Evolutionary conservation across 1,284 basidiomycete genomes (phyloP).

Genomic region (Ceratobasidium sp.): DNA sequence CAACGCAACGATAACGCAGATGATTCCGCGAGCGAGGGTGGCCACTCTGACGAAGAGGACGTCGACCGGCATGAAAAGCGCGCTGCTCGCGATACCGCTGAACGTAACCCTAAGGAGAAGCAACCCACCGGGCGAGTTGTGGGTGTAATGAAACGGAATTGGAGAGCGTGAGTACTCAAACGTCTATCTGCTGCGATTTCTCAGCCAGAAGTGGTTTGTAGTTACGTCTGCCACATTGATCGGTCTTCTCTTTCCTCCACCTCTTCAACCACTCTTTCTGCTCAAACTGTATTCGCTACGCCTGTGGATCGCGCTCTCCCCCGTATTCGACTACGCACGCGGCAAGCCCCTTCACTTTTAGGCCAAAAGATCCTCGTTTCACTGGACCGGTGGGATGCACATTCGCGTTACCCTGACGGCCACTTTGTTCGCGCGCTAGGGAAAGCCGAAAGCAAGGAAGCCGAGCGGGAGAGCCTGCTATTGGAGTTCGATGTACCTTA

Average conservation of each 20-base stretch:
- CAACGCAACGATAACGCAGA: slow-evolving; percentile 93
- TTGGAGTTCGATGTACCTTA: slow-evolving; percentile 98
- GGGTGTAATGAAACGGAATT: slow-evolving; percentile 94
- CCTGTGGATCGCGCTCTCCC: slow-evolving; percentile 94
- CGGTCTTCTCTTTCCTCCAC: slow-evolving; percentile 86
- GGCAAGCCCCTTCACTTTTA: slow-evolving; percentile 90
- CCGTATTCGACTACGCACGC: slow-evolving; percentile 93
- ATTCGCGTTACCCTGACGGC: slow-evolving; percentile 94
- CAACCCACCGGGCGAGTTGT: slow-evolving; percentile 95
- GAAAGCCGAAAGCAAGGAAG: slow-evolving; percentile 92
- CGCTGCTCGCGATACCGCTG: slow-evolving; percentile 39
- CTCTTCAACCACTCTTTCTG: slow-evolving; percentile 83
- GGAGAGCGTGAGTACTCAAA: slow-evolving; percentile 81
- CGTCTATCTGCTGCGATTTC: not conserved
- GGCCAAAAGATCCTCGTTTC: slow-evolving; percentile 97
- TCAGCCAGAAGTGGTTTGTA: not conserved
- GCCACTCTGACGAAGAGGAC: slow-evolving; percentile 66
- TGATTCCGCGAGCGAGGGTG: slow-evolving; percentile 70
- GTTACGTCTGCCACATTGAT: slow-evolving; percentile 96
- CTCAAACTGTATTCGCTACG: slow-evolving; percentile 95
- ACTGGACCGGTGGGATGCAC: slow-evolving; percentile 91
- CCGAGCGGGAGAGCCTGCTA: slow-evolving; percentile 94
- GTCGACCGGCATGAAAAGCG: slow-evolving; percentile 1
- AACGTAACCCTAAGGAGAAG: slow-evolving; percentile 59
- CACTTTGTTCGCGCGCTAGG: slow-evolving; percentile 97